Base-by-base conservation (phyloP, 2,329 filamentous ascomycete species). In the Hymenoscyphus albidus region DNA sequence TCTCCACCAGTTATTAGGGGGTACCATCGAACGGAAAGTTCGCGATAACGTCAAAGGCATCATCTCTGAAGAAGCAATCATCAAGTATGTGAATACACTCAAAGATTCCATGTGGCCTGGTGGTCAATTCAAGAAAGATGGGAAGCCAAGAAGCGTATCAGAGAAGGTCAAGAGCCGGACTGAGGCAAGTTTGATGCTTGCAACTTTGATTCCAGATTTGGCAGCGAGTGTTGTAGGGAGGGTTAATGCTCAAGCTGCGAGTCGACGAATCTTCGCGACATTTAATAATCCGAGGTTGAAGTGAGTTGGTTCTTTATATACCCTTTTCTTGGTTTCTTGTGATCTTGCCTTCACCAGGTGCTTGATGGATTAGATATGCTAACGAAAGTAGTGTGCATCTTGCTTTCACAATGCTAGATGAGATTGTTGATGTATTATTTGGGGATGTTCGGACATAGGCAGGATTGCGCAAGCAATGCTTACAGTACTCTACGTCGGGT, bases 1-100 rank as follows among this genome's bases (percentile, higher is more conserved):
- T 2, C 83, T 99, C 22, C 95, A 99, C 74, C 95, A 99, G 77
- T 85, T 99, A 5, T 86, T 99, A 0, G 95, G 95, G 14, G 94
- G 95, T 27, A 98, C 95, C 0, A 96, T 99, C 68, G 95, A 99
- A 78, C 88, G 93, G 65, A 97, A 97, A 77, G 90, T 98, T 38
- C 88, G 95, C 22, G 95, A 99, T 65, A 90, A 88, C 62, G 88
- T 93, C 54, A 89, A 87, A 69, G 81, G 84, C 55, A 80, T 96
- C 0, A 79, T 92, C 0, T 87, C 91, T 65, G 93, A 97, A 69
- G 90, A 95, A 22, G 88, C 88, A 2, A 78, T 98, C 10, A 80
- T 94, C 54, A 86, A 84, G 64, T 96, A 95, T 74, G 82, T 98
- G 40, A 82, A 84, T 31, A 78, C 92, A 63, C 77, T 94, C n/a